phyloP scores from a whole-genome alignment of 176 grass and related monocot species.

The Aegilops sharonensis region DNA sequence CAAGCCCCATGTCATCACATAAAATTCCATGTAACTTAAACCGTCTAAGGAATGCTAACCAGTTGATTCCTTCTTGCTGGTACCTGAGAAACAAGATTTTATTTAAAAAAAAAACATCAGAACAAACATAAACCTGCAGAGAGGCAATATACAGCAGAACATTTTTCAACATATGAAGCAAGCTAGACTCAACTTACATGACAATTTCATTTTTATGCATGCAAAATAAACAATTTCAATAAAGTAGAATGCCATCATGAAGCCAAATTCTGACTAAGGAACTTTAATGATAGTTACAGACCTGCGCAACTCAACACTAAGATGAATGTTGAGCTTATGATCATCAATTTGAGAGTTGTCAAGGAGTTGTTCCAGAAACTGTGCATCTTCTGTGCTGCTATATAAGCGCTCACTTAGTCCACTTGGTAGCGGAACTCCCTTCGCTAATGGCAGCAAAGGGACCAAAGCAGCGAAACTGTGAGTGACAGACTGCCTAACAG shows the following conservation, averaged over 20 bases:
- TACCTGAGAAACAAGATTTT: conserved; percentile 59
- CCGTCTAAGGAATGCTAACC: conserved; percentile 87
- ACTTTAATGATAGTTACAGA: conserved; percentile 28
- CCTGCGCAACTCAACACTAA: conserved; percentile 89
- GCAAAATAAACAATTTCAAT: background rate
- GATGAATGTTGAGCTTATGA: conserved; percentile 84
- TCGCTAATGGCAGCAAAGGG: conserved; percentile 89
- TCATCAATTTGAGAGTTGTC: conserved; percentile 98
- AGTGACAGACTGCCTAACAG: conserved; percentile 93
- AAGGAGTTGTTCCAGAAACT: conserved; percentile 95
- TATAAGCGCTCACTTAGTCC: conserved; percentile 73
- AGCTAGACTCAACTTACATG: background rate
- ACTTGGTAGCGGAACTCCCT: conserved; percentile 60
- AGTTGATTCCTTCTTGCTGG: conserved; percentile 99
- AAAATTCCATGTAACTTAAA: conserved; percentile 99
- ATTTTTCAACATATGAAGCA: conserved; percentile 13
- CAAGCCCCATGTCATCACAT: conserved; percentile 99
- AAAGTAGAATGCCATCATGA: background rate
- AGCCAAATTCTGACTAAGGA: background rate
- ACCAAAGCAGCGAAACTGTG: conserved; percentile 98
- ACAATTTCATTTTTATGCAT: background rate
- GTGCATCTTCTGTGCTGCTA: conserved; percentile 82
- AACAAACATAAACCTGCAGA: background rate
- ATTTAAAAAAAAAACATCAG: background rate
- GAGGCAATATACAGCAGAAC: conserved; percentile 4